These are phyloP conservation scores for Remersonia thermophila DNA, from an alignment of 2,329 filamentous ascomycete genomes.

Conservation along the genomic window DNA sequence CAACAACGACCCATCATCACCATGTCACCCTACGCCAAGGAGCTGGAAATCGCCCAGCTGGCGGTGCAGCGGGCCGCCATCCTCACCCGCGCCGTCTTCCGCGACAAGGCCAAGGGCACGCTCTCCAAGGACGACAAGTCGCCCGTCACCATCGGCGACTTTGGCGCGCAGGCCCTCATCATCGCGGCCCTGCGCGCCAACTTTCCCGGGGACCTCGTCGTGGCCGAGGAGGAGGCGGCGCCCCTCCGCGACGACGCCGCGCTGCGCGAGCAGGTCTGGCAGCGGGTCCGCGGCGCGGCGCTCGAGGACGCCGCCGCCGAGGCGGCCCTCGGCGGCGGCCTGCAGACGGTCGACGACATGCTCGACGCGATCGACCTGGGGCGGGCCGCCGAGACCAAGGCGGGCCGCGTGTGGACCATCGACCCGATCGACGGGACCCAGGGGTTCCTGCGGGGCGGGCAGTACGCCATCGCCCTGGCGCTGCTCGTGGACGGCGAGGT, in stretches of 20 bases:
- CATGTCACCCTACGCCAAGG: conserved; percentile 45
- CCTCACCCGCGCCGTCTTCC: conserved; percentile 36
- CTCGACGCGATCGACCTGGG: conserved; percentile 55
- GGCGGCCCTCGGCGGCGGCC: conserved; percentile 47
- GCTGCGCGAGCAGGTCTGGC: conserved; percentile 38
- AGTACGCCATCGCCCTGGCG: conserved; percentile 91
- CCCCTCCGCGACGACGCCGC: conserved; percentile 31
- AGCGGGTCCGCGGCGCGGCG: conserved; percentile 37
- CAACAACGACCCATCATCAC: background rate
- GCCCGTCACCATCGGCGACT: conserved; percentile 47
- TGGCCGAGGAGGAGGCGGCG: conserved; percentile 43
- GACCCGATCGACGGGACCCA: conserved; percentile 98
- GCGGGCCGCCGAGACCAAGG: conserved; percentile 56
- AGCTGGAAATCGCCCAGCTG: conserved; percentile 67
- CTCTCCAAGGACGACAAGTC: conserved; percentile 17
- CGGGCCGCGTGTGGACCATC: conserved; percentile 83
- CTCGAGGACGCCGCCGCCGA: conserved; percentile 56
- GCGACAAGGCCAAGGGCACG: conserved; percentile 8
- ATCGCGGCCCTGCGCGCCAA: conserved; percentile 37
- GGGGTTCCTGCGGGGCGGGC: conserved; percentile 88
- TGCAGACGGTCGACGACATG: conserved; percentile 54
- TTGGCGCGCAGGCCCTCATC: conserved; percentile 46
- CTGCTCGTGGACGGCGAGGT: conserved; percentile 89
- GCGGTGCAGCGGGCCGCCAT: conserved; percentile 63
- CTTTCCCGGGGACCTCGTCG: conserved; percentile 41